Evolutionary conservation across 148 eudicot genomes (phyloP), one percentile per base, ranked within the genome.

Genomic region (Diospyros lotus): DNA sequence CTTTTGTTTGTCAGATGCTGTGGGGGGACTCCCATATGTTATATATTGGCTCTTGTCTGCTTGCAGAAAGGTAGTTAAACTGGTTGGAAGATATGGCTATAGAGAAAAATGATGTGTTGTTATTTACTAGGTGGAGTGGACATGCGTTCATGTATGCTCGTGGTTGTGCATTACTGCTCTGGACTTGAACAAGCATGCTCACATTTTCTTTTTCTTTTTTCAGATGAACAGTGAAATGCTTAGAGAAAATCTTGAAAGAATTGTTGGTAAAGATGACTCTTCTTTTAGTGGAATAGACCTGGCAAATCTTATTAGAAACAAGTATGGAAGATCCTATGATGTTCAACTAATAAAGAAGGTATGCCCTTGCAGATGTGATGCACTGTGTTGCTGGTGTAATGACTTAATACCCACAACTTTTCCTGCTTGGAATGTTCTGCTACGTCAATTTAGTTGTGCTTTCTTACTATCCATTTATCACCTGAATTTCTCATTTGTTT

Each of bases 291-390:
- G 98, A 56, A 73, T 85, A 51, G 98, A 94, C 84, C 89, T 94
- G 77, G 97, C 98, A 75, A 86, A 95, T 70, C 90, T 94, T 48
- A 91, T 91, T 76, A 83, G 98, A 84, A 91, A 86, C 66, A 94
- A 87, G 81, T 94, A 88, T 84, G 98, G 98, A 76, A 86, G 89
- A 77, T 94, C 97, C 55, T 94, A 94, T 80, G 98, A 94, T 80
- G 98, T 94, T 67, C 98, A 90, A 80, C 85, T 94, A 42, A 90
- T 94, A 76, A 94, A 88, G 81, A 94, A 94, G 97, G 98, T 94
- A 77, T 40, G 55, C 59, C 50, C 41, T 64, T 64, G 48, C 67
- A 11, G 28, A 61, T 18, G 13, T 55, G 8, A 11, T 13, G 12
- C 42, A 70, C 12, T 28, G 58, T 51, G 17, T 38, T 52, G 44